phyloP scores from a whole-genome alignment of 495 filamentous ascomycete genomes.

The Xanthoparmelia taractica region DNA sequence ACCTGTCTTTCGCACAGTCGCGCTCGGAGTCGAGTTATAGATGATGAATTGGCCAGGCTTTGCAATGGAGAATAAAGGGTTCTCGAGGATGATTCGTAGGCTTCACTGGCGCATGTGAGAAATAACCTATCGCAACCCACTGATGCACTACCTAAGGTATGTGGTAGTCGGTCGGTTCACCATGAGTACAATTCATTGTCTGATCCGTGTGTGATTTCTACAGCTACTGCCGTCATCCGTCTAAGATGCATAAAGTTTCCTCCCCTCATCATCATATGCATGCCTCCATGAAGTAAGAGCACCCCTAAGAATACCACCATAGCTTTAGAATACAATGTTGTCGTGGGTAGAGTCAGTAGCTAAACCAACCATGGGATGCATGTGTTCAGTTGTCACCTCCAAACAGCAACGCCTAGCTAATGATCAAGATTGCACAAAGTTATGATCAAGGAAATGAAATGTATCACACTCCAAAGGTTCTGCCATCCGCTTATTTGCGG shows the following conservation, averaged over 20 bases:
- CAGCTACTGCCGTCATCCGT: neutral
- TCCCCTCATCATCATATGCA: neutral
- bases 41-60: neutral
- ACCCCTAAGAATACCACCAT: neutral
- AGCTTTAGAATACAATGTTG: neutral
- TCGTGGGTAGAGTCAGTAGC: neutral
- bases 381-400: neutral
- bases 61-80: too few relatives aligned
- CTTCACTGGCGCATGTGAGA: neutral
- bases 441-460: slow-evolving; percentile 3
- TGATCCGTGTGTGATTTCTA: neutral
- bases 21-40: too few relatives aligned
- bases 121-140: neutral
- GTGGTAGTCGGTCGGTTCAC: too few relatives aligned
- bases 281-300: neutral
- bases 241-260: neutral
- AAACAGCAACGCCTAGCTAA: slow-evolving; percentile 17
- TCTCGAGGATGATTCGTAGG: too few relatives aligned
- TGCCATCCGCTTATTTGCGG: slow-evolving; percentile 7
- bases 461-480: neutral
- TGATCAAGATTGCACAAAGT: slow-evolving; percentile 1
- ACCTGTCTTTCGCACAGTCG: too few relatives aligned
- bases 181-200: too few relatives aligned
- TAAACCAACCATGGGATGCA: neutral
- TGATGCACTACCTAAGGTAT: too few relatives aligned